Conservation (phyloP, 83 land plant species). For the Picea abies region DNA sequence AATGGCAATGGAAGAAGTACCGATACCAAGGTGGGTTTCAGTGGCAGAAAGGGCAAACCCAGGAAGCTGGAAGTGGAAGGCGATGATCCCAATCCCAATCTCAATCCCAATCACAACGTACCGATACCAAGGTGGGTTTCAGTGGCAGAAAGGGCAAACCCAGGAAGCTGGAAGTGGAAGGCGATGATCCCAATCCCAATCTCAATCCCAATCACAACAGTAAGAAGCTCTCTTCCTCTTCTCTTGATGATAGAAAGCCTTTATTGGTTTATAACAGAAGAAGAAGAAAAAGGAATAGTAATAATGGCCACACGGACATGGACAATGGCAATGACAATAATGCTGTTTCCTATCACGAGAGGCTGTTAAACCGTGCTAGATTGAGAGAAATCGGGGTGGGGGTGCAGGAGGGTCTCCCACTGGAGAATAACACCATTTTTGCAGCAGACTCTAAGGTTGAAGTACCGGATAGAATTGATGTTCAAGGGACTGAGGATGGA, state of each 20-base stretch:
- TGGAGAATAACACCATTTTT: too few relatives aligned
- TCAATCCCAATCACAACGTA: background rate
- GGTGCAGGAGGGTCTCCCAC: background rate
- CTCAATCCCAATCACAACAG: background rate
- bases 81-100: too few relatives aligned
- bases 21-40: background rate
- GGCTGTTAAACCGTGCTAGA: background rate
- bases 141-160: constrained; percentile 2
- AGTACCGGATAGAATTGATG: background rate
- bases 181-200: too few relatives aligned
- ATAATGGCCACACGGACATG: background rate
- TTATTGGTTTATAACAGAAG: constrained; percentile 7
- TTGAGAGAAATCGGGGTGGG: too few relatives aligned
- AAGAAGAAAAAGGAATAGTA: background rate
- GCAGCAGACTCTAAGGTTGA: too few relatives aligned
- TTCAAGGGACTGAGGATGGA: background rate
- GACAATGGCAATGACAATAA: constrained; percentile 1
- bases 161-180: constrained; percentile 9
- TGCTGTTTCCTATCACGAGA: background rate
- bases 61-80: constrained; percentile 9
- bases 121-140: background rate
- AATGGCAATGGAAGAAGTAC: background rate
- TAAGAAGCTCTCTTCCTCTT: constrained; percentile 8
- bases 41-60: constrained; percentile 4
- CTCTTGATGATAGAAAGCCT: background rate